Percentiles rank a stretch among this genome's conserved stretches.
These are phyloP conservation scores for Trichoderma simmonsii DNA, from an alignment of 2,329 filamentous ascomycete species.

Conservation along the genomic window DNA sequence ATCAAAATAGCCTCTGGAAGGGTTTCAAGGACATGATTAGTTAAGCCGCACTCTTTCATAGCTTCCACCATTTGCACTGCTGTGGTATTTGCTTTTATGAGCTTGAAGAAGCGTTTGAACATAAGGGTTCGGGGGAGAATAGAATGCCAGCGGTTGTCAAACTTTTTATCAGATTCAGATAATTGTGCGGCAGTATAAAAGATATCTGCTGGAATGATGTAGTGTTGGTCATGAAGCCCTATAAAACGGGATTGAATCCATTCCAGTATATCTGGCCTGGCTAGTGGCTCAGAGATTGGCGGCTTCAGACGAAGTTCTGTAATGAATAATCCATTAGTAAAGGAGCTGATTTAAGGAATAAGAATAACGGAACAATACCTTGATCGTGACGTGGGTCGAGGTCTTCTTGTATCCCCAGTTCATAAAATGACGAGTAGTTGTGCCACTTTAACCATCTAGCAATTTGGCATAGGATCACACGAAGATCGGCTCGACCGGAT, in stretches of 20 bases:
- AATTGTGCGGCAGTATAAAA: slow-evolving; percentile 40
- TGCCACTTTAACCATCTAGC: slow-evolving; percentile 76
- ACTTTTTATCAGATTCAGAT: slow-evolving; percentile 34
- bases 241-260: slow-evolving; percentile 53
- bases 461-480: slow-evolving; percentile 76
- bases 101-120: slow-evolving; percentile 64
- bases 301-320: slow-evolving; percentile 33
- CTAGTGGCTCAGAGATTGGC: slow-evolving; percentile 33
- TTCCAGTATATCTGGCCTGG: slow-evolving; percentile 44
- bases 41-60: slow-evolving; percentile 69
- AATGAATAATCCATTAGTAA: slow-evolving; percentile 17
- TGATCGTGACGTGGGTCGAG: slow-evolving; percentile 38
- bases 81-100: slow-evolving; percentile 49
- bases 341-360: not conserved
- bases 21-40: slow-evolving; percentile 67
- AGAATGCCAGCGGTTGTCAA: slow-evolving; percentile 42
- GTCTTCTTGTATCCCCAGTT: slow-evolving; percentile 52
- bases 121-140: slow-evolving; percentile 66
- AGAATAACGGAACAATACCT: slow-evolving; percentile 32
- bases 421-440: slow-evolving; percentile 47
- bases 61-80: slow-evolving; percentile 67
- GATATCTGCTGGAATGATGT: slow-evolving; percentile 44
- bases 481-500: slow-evolving; percentile 51
- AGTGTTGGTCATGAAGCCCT: slow-evolving; percentile 35
- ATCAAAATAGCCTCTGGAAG: slow-evolving; percentile 81